Evolutionary conservation across 176 grass and related monocot species (phyloP).

Genomic region (Musa itinerans): DNA sequence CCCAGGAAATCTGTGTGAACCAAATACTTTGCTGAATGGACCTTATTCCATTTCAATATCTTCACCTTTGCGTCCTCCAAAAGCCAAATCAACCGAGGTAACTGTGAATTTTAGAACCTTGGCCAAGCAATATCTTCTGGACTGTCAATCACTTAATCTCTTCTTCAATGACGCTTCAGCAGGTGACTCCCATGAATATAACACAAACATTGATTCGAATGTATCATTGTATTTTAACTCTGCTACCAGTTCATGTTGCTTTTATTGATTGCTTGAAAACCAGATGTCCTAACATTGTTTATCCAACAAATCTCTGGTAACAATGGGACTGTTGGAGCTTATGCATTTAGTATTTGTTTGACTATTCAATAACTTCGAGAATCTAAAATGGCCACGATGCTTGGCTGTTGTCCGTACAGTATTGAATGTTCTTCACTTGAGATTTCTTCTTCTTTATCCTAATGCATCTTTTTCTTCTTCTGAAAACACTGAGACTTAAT

Average conservation of each 20-base stretch:
- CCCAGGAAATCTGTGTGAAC: constrained; percentile 57
- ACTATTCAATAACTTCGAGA: too few species aligned
- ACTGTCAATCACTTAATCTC: constrained; percentile 85
- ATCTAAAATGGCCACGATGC: too few species aligned
- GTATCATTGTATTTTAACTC: not conserved
- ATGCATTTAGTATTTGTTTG: too few species aligned
- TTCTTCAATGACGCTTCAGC: constrained; percentile 67
- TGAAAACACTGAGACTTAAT: too few species aligned
- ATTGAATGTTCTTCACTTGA: too few species aligned
- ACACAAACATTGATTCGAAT: not conserved
- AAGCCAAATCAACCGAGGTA: constrained; percentile 59
- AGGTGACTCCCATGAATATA: constrained; percentile 9
- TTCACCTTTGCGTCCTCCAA: constrained; percentile 60
- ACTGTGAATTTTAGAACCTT: constrained; percentile 63
- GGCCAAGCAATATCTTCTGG: constrained; percentile 82
- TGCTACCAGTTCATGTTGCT: not conserved
- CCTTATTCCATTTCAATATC: constrained; percentile 46
- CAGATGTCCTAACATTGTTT: not conserved
- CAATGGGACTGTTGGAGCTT: not conserved
- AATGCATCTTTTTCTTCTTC: too few species aligned
- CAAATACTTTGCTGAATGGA: constrained; percentile 72
- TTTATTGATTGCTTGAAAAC: not conserved
- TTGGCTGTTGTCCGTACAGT: too few species aligned
- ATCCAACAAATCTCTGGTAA: not conserved
- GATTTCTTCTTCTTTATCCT: too few species aligned